These are phyloP conservation scores for Candida ovalis DNA, from an alignment of 805 yeast species.

Conservation along the genomic window DNA sequence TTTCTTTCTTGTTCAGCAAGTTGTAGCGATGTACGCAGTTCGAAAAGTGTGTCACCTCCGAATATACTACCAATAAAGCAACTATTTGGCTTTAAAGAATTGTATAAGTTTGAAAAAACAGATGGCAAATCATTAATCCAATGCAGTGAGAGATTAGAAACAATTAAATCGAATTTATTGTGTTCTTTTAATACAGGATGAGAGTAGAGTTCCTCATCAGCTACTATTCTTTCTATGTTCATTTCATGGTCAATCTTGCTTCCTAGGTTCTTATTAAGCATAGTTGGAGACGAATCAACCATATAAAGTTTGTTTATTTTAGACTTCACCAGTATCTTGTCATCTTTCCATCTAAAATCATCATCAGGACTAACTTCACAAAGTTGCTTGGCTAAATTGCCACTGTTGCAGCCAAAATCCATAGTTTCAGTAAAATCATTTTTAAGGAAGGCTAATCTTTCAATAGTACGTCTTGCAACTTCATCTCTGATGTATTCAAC, in stretches of 20 bases:
- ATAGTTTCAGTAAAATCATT: slow-evolving; percentile 56
- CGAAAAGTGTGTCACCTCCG: slow-evolving; percentile 84
- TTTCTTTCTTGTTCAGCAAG: slow-evolving; percentile 75
- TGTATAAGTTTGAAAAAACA: slow-evolving; percentile 51
- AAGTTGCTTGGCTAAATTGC: slow-evolving; percentile 40
- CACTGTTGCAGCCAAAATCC: slow-evolving; percentile 74
- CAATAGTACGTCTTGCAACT: slow-evolving; percentile 68
- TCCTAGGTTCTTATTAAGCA: slow-evolving; percentile 51
- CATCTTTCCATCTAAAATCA: slow-evolving; percentile 43
- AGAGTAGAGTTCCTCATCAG: slow-evolving; percentile 64
- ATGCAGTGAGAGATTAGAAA: slow-evolving; percentile 71
- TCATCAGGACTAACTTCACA: slow-evolving; percentile 36
- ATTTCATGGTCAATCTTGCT: slow-evolving; percentile 41
- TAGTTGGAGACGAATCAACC: slow-evolving; percentile 58
- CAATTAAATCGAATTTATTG: slow-evolving; percentile 57
- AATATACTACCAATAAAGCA: slow-evolving; percentile 76
- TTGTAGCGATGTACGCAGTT: slow-evolving; percentile 74
- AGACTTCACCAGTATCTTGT: slow-evolving; percentile 46
- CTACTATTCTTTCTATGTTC: slow-evolving; percentile 46
- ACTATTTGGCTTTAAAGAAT: slow-evolving; percentile 71
- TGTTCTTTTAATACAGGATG: slow-evolving; percentile 38
- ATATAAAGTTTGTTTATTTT: slow-evolving; percentile 55
- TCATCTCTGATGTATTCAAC: slow-evolving; percentile 76
- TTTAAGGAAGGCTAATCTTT: slow-evolving; percentile 69
- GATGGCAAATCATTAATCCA: slow-evolving; percentile 87